A percentile compares a stretch with the other conserved stretches of the same genome.
Conservation (phyloP, 192 early-diverging fungal genomes). For the Helicostylum pulchrum region DNA sequence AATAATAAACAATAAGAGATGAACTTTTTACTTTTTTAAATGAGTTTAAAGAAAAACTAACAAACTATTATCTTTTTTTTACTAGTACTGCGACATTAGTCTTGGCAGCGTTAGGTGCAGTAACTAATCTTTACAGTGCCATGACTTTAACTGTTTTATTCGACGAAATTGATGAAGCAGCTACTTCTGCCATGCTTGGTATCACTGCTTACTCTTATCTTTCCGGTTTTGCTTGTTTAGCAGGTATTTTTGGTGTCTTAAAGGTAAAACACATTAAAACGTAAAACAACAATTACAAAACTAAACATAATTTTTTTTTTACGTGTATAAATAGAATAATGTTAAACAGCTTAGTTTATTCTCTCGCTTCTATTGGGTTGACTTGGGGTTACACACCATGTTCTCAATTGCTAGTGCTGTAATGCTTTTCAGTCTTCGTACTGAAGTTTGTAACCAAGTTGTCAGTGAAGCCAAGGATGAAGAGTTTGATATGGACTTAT, state of each 20-base stretch:
- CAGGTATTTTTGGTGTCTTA: slow-evolving; percentile 27
- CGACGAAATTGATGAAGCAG: slow-evolving; percentile 18
- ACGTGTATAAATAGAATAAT: slow-evolving; percentile 33
- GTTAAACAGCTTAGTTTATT: slow-evolving; percentile 26
- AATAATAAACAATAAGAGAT: background rate
- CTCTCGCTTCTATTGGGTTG: slow-evolving; percentile 28
- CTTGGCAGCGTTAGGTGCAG: slow-evolving; percentile 24
- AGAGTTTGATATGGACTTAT: slow-evolving; percentile 24
- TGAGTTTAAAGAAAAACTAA: background rate
- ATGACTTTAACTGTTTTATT: slow-evolving; percentile 23
- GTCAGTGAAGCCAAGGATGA: slow-evolving; percentile 17
- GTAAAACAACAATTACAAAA: no score
- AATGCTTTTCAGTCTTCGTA: slow-evolving; percentile 22
- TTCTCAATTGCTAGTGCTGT: slow-evolving; percentile 28
- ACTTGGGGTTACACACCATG: slow-evolving; percentile 24
- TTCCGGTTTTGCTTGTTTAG: slow-evolving; percentile 28
- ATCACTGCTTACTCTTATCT: slow-evolving; percentile 29
- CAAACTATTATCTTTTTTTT: background rate
- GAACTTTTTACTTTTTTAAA: background rate
- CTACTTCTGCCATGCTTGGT: slow-evolving; percentile 17
- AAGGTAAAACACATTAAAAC: slow-evolving; percentile 10
- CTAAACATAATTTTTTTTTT: no score
- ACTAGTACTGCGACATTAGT: slow-evolving; percentile 32
- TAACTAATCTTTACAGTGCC: slow-evolving; percentile 27
- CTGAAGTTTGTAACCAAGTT: slow-evolving; percentile 27